Base-by-base conservation (phyloP, 164 flowering plant genomes). In the Magnolia sinica region DNA sequence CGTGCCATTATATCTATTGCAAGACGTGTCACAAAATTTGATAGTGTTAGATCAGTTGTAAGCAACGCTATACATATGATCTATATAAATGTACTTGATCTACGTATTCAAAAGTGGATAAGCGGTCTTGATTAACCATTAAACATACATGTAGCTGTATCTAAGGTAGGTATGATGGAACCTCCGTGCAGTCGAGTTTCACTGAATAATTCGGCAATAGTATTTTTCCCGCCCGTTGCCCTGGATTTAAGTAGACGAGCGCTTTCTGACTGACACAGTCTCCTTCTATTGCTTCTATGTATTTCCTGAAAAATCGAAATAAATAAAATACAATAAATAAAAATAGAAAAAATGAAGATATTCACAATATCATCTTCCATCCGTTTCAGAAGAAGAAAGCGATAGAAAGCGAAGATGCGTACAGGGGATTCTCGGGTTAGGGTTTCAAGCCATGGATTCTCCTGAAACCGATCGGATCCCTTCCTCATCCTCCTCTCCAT, bases 361-460 rank as follows among this genome's bases (percentile, higher is more conserved):
- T 55, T 55, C 61, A 55, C 14, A 2, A 10, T 0, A 11, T 55
- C 61, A 55, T 16, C 18, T 55, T 55, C 0, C 61, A 16, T 55
- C 61, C 3, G 61, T 55, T 55, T 55, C 61, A 55, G 61, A 55
- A 55, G 61, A 16, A 55, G 61, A 55, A 55, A 16, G 13, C 61
- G 61, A 55, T 55, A 55, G 18, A 55, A 55, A 55, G 18, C 16
- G 16, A 55, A 24, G 70, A 16, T 16, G 50, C 45, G 37, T 27
- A 29, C 45, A 68, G 31, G 19, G n/a, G 5, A 19, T 9, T 13
- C 45, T 78, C 75, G 76, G 79, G 77, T 76, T 83, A 78, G 81
- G 82, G 77, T 78, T 80, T 77, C 72, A 5, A 13, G 29, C 70
- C 63, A 86, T 86, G 88, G 86, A 86, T 77, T 86, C 88, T 68